These are phyloP conservation scores for Picochlorum costavermella DNA, from an alignment of 139 green algal species.

Conservation along the genomic window DNA sequence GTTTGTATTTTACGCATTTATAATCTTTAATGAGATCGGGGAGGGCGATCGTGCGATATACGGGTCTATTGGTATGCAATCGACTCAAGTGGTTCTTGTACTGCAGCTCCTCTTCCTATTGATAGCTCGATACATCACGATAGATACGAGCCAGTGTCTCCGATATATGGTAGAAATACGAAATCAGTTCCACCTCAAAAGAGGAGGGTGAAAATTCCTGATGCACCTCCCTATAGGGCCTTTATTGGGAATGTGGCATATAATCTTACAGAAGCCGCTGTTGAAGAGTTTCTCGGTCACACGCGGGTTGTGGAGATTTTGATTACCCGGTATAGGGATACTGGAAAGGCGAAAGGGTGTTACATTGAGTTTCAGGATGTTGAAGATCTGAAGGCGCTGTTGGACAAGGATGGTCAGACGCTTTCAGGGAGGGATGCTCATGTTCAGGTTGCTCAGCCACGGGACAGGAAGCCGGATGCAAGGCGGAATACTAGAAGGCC, in stretches of 20 bases:
- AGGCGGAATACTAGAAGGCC: background rate
- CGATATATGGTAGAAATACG: background rate
- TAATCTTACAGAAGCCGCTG: constrained; percentile 18
- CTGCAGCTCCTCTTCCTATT: constrained; percentile 6
- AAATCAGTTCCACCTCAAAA: background rate
- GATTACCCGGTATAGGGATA: constrained; percentile 39
- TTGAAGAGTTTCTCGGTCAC: constrained; percentile 20
- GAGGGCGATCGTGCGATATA: too few species aligned
- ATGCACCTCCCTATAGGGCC: constrained; percentile 35
- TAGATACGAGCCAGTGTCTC: constrained; percentile 1
- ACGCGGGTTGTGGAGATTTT: constrained; percentile 32
- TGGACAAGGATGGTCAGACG: constrained; percentile 9
- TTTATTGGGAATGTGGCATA: constrained; percentile 44
- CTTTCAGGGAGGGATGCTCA: constrained; percentile 26
- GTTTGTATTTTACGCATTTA: too few species aligned
- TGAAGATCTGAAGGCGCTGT: constrained; percentile 14
- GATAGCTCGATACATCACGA: background rate
- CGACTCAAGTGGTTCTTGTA: constrained; percentile 5
- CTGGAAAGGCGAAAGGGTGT: constrained; percentile 30
- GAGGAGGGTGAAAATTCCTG: constrained; percentile 17
- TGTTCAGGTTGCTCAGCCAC: constrained; percentile 37
- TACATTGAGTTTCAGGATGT: constrained; percentile 45
- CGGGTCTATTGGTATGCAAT: background rate
- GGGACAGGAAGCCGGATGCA: constrained; percentile 4
- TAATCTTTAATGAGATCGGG: too few species aligned